These are phyloP conservation scores for Penicillium olsonii DNA, from an alignment of 2,329 filamentous ascomycete genomes.

Conservation along the genomic window DNA sequence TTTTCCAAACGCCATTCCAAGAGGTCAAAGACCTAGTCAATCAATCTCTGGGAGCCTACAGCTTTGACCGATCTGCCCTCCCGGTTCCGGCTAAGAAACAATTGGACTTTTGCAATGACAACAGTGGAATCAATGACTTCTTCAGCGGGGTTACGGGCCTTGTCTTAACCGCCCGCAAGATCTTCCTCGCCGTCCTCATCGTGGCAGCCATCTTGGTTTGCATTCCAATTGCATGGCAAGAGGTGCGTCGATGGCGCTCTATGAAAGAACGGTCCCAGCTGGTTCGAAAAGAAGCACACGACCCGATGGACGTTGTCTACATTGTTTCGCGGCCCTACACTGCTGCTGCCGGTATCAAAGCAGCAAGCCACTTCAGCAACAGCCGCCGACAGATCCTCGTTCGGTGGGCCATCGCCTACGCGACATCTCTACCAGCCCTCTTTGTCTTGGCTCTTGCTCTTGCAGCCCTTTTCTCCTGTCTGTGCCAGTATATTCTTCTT, in stretches of 20 bases:
- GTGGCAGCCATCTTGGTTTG: constrained; percentile 72
- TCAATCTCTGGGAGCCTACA: constrained; percentile 69
- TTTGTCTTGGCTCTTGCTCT: constrained; percentile 81
- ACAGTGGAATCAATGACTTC: constrained; percentile 78
- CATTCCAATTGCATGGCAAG: constrained; percentile 75
- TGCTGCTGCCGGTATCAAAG: constrained; percentile 68
- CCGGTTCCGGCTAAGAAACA: constrained; percentile 80
- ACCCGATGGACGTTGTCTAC: constrained; percentile 86
- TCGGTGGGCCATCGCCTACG: constrained; percentile 83
- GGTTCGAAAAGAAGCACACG: constrained; percentile 66
- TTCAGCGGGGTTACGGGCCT: constrained; percentile 72
- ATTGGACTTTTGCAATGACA: constrained; percentile 84
- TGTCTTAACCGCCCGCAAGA: constrained; percentile 67
- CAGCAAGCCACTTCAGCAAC: constrained; percentile 65
- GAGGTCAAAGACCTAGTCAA: constrained; percentile 74
- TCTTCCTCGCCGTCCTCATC: constrained; percentile 74
- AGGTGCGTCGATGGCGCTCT: constrained; percentile 73
- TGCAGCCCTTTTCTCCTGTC: constrained; percentile 77
- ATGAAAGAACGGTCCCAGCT: constrained; percentile 71
- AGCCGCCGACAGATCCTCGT: constrained; percentile 68
- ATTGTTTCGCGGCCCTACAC: constrained; percentile 81
- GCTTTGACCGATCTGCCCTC: constrained; percentile 75
- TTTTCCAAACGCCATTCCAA: constrained; percentile 78
- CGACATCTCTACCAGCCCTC: constrained; percentile 80
- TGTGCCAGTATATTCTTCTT: constrained; percentile 81